Evolutionary conservation across 371 early-diverging fungal genomes (phyloP).

Genomic region (Mortierella sp.): DNA sequence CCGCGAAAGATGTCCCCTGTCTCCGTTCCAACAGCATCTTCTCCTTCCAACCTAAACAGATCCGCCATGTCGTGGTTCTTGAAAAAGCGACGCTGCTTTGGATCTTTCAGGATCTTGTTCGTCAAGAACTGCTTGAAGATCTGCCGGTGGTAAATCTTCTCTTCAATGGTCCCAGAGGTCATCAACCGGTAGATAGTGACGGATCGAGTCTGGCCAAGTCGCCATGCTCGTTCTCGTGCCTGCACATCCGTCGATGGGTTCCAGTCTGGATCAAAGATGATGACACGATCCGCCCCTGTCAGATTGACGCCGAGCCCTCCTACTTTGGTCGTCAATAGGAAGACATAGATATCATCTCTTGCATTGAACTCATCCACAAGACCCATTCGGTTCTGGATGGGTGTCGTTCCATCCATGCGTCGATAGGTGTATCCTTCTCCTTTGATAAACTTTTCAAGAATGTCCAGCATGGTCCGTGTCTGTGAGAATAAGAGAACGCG

Average conservation of each 20-base stretch:
- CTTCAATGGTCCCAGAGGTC: conserved; percentile 97
- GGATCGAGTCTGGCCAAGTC: conserved; percentile 90
- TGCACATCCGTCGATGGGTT: conserved; percentile 98
- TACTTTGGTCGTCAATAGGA: conserved; percentile 96
- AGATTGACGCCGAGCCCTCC: conserved; percentile 98
- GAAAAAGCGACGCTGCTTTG: conserved; percentile 91
- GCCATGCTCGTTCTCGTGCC: conserved; percentile 97
- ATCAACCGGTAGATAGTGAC: conserved; percentile 98
- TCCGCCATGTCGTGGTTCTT: conserved; percentile 82
- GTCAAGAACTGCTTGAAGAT: conserved; percentile 97
- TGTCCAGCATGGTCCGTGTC: conserved; percentile 96
- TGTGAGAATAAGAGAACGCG: conserved; percentile 96
- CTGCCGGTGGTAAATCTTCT: conserved; percentile 97
- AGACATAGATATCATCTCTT: conserved; percentile 77
- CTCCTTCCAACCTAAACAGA: conserved; percentile 81
- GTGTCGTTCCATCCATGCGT: conserved; percentile 97
- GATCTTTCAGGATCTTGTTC: conserved; percentile 95
- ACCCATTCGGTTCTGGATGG: conserved; percentile 79
- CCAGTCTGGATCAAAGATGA: conserved; percentile 99
- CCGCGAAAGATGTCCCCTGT: conserved; percentile 77
- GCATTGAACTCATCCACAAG: conserved; percentile 93
- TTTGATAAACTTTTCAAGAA: conserved; percentile 80
- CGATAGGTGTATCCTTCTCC: conserved; percentile 70
- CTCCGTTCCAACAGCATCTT: conserved; percentile 69
- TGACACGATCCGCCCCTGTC: conserved; percentile 94